A percentile compares a stretch with the other conserved stretches of the same genome.
These are phyloP conservation scores for Lotus japonicus DNA, from an alignment of 306 rosid species.

Conservation along the genomic window DNA sequence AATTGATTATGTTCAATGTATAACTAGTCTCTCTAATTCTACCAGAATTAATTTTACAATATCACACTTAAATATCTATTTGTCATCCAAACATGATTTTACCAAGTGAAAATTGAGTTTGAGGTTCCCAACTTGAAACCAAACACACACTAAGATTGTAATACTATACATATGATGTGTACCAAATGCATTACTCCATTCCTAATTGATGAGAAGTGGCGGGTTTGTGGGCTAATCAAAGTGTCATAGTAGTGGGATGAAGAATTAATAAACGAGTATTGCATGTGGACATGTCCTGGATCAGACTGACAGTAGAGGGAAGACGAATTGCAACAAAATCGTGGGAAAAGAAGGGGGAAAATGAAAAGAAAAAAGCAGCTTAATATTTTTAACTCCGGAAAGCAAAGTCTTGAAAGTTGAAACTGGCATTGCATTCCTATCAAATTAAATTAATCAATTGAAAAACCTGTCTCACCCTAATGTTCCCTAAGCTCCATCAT, in stretches of 20 bases:
- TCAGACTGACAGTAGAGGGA: neutral
- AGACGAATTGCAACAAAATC: neutral
- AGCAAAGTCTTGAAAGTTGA: neutral
- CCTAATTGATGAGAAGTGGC: neutral
- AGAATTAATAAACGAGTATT: neutral
- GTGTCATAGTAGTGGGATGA: too few relatives aligned
- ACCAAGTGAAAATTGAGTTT: too few relatives aligned
- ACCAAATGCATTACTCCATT: too few relatives aligned
- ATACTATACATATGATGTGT: too few relatives aligned
- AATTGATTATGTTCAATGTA: too few relatives aligned
- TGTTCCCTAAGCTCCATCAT: neutral
- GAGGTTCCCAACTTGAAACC: too few relatives aligned
- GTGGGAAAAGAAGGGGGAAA: neutral
- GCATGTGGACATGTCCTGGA: neutral
- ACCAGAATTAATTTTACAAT: too few relatives aligned
- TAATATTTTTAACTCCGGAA: neutral
- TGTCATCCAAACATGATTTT: too few relatives aligned
- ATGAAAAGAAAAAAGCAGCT: neutral
- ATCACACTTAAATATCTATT: too few relatives aligned
- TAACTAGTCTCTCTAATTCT: too few relatives aligned
- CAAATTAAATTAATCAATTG: neutral
- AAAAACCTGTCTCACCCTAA: neutral
- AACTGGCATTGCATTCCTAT: neutral
- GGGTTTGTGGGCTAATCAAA: neutral
- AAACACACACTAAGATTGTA: too few relatives aligned